These are phyloP conservation scores for Chalaropsis thielavioides DNA, from an alignment of 2,329 filamentous ascomycete genomes.

Conservation along the genomic window DNA sequence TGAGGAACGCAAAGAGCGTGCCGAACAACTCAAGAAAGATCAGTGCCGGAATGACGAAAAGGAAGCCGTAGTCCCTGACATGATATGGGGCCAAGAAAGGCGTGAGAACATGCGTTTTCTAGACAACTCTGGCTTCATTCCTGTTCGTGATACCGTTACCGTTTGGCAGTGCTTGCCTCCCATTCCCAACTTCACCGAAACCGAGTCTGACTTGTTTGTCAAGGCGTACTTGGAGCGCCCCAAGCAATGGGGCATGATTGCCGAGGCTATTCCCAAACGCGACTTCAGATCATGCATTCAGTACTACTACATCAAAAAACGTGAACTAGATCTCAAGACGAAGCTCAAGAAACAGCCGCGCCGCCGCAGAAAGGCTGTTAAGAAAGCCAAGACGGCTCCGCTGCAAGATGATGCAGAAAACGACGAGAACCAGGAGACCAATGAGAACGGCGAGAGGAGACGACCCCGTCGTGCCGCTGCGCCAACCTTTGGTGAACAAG, in stretches of 20 bases:
- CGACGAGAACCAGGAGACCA: conserved; percentile 41
- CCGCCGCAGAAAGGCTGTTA: conserved; percentile 40
- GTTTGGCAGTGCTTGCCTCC: conserved; percentile 60
- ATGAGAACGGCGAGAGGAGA: conserved; percentile 45
- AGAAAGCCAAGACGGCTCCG: conserved; percentile 48
- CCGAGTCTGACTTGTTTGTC: conserved; percentile 58
- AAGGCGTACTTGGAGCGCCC: conserved; percentile 59
- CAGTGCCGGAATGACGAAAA: conserved; percentile 56
- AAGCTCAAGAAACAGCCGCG: conserved; percentile 53
- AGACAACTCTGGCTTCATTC: conserved; percentile 50
- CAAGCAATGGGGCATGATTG: conserved; percentile 72
- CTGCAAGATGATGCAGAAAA: conserved; percentile 52
- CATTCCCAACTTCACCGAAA: conserved; percentile 57
- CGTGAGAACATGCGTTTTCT: conserved; percentile 44
- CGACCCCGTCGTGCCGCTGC: conserved; percentile 51
- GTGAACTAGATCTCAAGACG: conserved; percentile 60
- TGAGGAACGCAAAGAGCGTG: conserved; percentile 54
- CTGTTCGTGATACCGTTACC: conserved; percentile 51
- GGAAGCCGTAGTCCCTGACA: conserved; percentile 59
- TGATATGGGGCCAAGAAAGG: conserved; percentile 50
- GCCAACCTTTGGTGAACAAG: conserved; percentile 55
- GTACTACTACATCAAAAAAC: conserved; percentile 73
- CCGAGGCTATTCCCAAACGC: conserved; percentile 49
- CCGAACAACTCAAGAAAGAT: conserved; percentile 48
- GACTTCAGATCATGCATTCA: conserved; percentile 71